Evolutionary conservation across 352 stramenopile species (phyloP).

Genomic region (Globisporangium acanthophoron): DNA sequence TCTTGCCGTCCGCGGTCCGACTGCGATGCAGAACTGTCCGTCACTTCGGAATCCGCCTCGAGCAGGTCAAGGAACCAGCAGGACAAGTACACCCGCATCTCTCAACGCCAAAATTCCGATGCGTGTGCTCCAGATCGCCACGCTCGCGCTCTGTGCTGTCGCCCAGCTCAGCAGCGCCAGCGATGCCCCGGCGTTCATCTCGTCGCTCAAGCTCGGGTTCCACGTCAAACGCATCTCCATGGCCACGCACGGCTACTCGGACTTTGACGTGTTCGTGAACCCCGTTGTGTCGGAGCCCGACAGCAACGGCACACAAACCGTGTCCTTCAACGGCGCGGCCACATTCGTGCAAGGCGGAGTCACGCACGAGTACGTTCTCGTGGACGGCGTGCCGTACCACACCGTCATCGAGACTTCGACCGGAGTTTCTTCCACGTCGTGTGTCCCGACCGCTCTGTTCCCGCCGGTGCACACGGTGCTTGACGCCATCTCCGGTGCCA

Average conservation of each 20-base stretch:
- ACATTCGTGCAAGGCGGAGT: constrained; percentile 23
- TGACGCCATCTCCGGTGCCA: constrained; percentile 24
- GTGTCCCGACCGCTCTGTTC: constrained; percentile 18
- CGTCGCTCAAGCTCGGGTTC: constrained; percentile 34
- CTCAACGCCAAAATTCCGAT: neutral
- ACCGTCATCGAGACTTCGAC: constrained; percentile 14
- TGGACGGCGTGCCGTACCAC: constrained; percentile 30
- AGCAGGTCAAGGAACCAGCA: neutral
- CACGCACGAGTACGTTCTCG: constrained; percentile 33
- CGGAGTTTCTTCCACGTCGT: constrained; percentile 14
- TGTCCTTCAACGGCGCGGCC: constrained; percentile 37
- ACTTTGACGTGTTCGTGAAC: constrained; percentile 41
- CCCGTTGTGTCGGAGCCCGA: constrained; percentile 18
- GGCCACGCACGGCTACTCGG: constrained; percentile 35
- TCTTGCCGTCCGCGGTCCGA: neutral
- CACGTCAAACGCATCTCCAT: constrained; percentile 47
- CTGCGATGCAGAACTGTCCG: too few relatives aligned
- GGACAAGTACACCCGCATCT: too few relatives aligned
- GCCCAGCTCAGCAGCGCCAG: neutral
- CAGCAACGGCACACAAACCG: constrained; percentile 3
- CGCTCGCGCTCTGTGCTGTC: constrained; percentile 4
- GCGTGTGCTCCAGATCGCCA: neutral
- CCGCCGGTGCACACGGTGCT: constrained; percentile 28
- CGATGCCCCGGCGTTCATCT: constrained; percentile 7
- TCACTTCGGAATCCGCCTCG: neutral